Evolutionary conservation across 225 moss, liverwort and hornwort species (phyloP).

Genomic region (Marchantia paleacea): DNA sequence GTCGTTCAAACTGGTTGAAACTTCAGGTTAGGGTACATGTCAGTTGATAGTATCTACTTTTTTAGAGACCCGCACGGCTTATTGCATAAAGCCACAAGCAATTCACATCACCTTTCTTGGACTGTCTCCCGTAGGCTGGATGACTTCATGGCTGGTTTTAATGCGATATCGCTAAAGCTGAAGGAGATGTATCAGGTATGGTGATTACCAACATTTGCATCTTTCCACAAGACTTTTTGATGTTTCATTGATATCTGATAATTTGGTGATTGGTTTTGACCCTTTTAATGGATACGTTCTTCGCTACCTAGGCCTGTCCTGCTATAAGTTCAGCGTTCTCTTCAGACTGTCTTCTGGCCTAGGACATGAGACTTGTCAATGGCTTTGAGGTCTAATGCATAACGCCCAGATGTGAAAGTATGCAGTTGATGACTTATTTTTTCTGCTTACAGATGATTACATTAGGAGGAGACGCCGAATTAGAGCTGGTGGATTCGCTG

Average conservation of each 20-base stretch:
- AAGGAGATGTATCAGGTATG: conserved; percentile 99
- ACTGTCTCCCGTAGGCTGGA: conserved; percentile 53
- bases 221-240: not conserved
- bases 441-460: conserved; percentile 86
- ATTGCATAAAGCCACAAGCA: not conserved
- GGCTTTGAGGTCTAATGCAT: too few species aligned
- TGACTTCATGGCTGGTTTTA: conserved; percentile 98
- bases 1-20: too few species aligned
- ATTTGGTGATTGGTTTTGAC: not conserved
- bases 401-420: too few species aligned
- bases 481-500: conserved; percentile 96
- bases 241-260: not conserved
- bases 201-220: not conserved
- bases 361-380: too few species aligned
- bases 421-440: too few species aligned
- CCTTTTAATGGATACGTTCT: not conserved
- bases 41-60: too few species aligned
- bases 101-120: not conserved
- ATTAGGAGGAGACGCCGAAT: conserved; percentile 93
- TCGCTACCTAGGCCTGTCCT: not conserved
- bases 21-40: too few species aligned
- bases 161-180: conserved; percentile 86
- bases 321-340: not conserved
- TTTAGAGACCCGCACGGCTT: too few species aligned
- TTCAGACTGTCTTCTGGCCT: not conserved